phyloP scores from a whole-genome alignment of 164 flowering plant species.

The Buxus sempervirens region DNA sequence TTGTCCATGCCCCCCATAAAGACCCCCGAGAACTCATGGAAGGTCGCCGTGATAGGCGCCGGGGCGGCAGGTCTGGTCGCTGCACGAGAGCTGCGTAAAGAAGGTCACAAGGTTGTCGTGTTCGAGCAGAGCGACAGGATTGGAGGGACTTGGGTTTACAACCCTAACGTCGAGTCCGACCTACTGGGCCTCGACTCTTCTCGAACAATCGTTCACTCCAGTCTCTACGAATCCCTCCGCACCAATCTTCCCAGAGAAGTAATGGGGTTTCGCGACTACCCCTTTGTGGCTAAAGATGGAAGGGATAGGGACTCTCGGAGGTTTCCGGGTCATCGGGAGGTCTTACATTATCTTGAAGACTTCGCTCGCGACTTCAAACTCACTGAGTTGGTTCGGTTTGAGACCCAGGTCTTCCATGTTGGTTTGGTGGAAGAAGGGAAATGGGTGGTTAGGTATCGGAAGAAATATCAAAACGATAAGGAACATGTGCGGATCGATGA shows the following conservation, averaged over 20 bases:
- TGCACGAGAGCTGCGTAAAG: slow-evolving; percentile 67
- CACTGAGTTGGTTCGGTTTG: slow-evolving; percentile 52
- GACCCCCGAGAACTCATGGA: slow-evolving; percentile 19
- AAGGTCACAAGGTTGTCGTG: slow-evolving; percentile 74
- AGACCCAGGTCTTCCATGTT: slow-evolving; percentile 60
- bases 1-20: slow-evolving; percentile 1
- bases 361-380: slow-evolving; percentile 50
- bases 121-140: slow-evolving; percentile 45
- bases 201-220: slow-evolving; percentile 50
- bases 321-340: slow-evolving; percentile 77
- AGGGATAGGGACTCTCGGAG: slow-evolving; percentile 49
- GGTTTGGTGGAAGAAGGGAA: slow-evolving; percentile 42
- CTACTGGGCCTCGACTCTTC: slow-evolving; percentile 55
- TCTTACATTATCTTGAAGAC: slow-evolving; percentile 52
- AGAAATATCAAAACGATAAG: slow-evolving; percentile 6
- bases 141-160: slow-evolving; percentile 85
- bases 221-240: slow-evolving; percentile 78
- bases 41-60: slow-evolving; percentile 84
- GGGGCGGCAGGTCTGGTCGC: slow-evolving; percentile 80
- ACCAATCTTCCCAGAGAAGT: slow-evolving; percentile 75
- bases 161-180: slow-evolving; percentile 57
- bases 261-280: slow-evolving; percentile 77
- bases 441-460: slow-evolving; percentile 52
- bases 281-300: slow-evolving; percentile 38
- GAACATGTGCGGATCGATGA: slow-evolving; percentile 5